Percentiles rank a stretch among this genome's conserved stretches.
Evolutionary conservation across 164 flowering plant genomes (phyloP).

Genomic region (Annona cherimola): DNA sequence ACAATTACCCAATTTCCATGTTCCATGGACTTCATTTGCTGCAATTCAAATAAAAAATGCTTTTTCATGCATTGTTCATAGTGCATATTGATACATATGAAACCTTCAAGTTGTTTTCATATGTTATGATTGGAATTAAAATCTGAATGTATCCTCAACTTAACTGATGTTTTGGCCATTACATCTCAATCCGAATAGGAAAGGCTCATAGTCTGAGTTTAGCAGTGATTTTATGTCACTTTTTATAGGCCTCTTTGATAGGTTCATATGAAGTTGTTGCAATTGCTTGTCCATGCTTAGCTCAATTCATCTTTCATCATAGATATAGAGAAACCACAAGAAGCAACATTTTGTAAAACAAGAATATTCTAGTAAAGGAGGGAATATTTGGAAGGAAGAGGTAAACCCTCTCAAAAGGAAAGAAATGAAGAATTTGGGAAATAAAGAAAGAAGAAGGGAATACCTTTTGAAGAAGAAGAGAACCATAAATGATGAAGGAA

Average conservation of each 20-base stretch:
- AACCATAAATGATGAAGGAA: no score
- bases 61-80: no score
- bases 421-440: no score
- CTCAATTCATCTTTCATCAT: neutral
- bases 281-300: neutral
- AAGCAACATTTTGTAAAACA: no score
- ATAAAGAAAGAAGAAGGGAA: no score
- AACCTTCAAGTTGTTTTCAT: neutral
- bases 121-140: neutral
- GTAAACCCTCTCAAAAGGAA: neutral
- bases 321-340: neutral
- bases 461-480: no score
- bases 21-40: neutral
- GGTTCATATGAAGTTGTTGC: neutral
- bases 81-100: no score
- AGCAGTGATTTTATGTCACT: neutral
- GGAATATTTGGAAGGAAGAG: neutral
- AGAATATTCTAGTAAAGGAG: no score
- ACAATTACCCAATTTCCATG: neutral
- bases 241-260: neutral
- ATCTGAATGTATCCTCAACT: neutral
- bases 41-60: no score
- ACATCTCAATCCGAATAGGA: neutral
- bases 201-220: neutral
- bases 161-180: neutral